phyloP scores from a whole-genome alignment of 1,284 basidiomycete species.

The Jaminaea rosea region DNA sequence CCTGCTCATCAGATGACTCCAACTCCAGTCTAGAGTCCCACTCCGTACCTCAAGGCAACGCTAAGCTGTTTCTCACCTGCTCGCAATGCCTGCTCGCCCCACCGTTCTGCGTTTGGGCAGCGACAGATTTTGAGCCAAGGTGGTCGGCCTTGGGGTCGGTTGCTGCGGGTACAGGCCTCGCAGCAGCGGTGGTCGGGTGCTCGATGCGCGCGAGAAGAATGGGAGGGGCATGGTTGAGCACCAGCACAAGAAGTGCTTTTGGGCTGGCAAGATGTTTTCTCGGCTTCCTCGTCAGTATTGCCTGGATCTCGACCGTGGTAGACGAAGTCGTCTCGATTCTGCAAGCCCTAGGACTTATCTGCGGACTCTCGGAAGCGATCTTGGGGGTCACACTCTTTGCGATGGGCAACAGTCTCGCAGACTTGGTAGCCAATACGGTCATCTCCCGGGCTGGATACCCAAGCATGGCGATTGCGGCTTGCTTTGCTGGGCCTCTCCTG shows the following conservation, averaged over 20 bases:
- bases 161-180: conserved; percentile 5
- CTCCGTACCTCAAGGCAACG: neutral
- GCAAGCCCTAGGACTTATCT: conserved; percentile 80
- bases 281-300: conserved; percentile 35
- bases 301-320: conserved; percentile 44
- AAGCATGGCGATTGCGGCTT: conserved; percentile 63
- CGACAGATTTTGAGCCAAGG: conserved; percentile 8
- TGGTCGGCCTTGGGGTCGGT: conserved; percentile 11
- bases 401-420: conserved; percentile 87
- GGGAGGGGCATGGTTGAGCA: no score
- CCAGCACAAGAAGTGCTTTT: no score
- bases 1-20: neutral
- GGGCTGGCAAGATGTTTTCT: conserved; percentile 27
- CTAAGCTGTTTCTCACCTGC: conserved; percentile 16
- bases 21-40: conserved; percentile 1
- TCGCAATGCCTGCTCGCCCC: conserved; percentile 32
- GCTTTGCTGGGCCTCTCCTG: conserved; percentile 90
- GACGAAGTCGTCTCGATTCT: conserved; percentile 40
- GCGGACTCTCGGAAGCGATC: conserved; percentile 92
- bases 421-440: conserved; percentile 91
- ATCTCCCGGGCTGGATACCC: conserved; percentile 49
- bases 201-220: conserved; percentile 1
- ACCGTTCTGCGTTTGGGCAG: conserved; percentile 30
- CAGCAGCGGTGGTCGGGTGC: conserved; percentile 6
- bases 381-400: conserved; percentile 94